Conservation (phyloP, 169 alveolate species). For the Fabrea salina region DNA sequence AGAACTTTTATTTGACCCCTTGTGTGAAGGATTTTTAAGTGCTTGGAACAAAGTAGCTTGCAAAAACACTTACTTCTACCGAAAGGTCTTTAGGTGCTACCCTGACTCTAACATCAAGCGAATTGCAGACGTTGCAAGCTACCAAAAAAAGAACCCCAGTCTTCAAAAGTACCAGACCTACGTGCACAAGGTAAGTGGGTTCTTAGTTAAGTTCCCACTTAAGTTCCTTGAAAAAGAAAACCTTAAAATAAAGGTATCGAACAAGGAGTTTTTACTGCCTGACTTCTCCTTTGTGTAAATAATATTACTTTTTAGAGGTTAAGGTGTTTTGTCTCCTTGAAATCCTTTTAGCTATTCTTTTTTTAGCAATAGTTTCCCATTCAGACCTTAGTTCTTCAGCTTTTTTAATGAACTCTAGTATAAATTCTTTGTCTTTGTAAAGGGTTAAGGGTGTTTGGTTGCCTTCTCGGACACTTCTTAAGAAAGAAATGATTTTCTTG, state of each 20-base stretch:
- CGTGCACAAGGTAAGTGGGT: not conserved
- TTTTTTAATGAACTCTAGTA: too few species aligned
- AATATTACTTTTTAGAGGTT: too few species aligned
- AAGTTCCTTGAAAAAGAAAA: slow-evolving; percentile 26
- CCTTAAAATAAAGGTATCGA: not conserved
- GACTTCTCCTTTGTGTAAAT: slow-evolving; percentile 2
- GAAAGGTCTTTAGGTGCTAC: slow-evolving; percentile 62
- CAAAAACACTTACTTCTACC: slow-evolving; percentile 51
- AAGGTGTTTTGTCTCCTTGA: too few species aligned
- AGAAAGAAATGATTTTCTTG: too few species aligned
- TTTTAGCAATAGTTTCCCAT: too few species aligned
- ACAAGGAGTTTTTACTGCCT: slow-evolving; percentile 22
- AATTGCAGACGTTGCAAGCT: not conserved
- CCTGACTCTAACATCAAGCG: slow-evolving; percentile 56
- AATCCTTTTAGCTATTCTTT: too few species aligned
- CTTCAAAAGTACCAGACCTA: not conserved
- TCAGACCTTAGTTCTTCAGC: too few species aligned
- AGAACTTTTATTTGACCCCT: slow-evolving; percentile 37
- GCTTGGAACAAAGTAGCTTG: slow-evolving; percentile 26
- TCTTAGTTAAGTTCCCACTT: slow-evolving; percentile 39
- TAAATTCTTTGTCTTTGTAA: too few species aligned
- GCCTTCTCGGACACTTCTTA: too few species aligned
- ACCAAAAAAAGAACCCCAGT: not conserved
- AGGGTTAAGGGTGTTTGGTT: too few species aligned
- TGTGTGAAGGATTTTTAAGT: not conserved